Conservation (phyloP, 257 asterid genomes). For the Solanum sejunctum region DNA sequence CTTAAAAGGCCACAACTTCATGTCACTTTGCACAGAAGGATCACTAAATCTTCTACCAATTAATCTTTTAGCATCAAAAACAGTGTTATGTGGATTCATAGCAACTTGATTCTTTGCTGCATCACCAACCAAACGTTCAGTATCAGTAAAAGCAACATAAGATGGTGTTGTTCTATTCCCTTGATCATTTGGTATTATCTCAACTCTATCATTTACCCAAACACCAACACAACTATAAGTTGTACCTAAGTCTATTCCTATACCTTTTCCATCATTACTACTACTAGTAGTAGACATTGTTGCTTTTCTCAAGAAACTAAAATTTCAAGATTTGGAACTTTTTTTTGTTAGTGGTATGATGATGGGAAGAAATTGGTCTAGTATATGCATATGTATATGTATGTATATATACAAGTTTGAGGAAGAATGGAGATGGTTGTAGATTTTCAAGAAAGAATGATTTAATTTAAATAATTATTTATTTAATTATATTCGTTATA, state of each 20-base stretch:
- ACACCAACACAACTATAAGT: slow-evolving; percentile 62
- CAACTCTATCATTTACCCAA: slow-evolving; percentile 48
- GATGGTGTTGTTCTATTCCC: slow-evolving; percentile 61
- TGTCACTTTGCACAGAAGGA: slow-evolving; percentile 45
- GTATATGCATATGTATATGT: background rate
- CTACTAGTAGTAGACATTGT: slow-evolving; percentile 13
- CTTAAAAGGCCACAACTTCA: slow-evolving; percentile 49
- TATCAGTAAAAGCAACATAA: slow-evolving; percentile 52
- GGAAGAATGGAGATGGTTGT: background rate
- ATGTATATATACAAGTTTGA: background rate
- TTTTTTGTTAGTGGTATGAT: background rate
- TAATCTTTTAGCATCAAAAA: slow-evolving; percentile 47
- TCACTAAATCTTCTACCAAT: slow-evolving; percentile 42
- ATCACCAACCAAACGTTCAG: slow-evolving; percentile 44
- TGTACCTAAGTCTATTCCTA: slow-evolving; percentile 54
- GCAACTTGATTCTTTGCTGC: slow-evolving; percentile 55
- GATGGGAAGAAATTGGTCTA: background rate
- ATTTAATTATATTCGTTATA: too few species aligned
- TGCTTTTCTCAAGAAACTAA: background rate
- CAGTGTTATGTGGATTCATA: slow-evolving; percentile 52
- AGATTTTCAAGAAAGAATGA: background rate
- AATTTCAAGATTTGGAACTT: background rate
- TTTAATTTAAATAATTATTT: too few species aligned
- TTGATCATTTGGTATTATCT: slow-evolving; percentile 50
- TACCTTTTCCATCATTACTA: slow-evolving; percentile 24